These are phyloP conservation scores for Sistotremastrum niveocremeum DNA, from an alignment of 768 basidiomycete genomes.

Conservation along the genomic window DNA sequence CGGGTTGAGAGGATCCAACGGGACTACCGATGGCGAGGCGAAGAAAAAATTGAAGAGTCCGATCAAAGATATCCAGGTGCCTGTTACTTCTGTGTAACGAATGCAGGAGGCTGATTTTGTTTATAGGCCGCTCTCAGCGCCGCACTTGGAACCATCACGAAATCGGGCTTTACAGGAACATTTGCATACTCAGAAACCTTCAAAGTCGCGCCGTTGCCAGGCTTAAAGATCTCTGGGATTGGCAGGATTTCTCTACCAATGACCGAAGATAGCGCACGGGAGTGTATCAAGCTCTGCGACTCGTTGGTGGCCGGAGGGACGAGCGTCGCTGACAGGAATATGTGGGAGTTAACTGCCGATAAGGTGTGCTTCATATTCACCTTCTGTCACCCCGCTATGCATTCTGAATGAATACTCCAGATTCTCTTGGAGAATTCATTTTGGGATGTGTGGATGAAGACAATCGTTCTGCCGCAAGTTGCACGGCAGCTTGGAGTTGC, in stretches of 20 bases:
- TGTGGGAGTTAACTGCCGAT: conserved; percentile 35
- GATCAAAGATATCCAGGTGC: too few species aligned
- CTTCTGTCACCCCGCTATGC: background rate
- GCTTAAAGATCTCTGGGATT: conserved; percentile 23
- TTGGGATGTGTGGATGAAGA: conserved; percentile 25
- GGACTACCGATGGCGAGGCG: too few species aligned
- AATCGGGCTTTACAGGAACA: too few species aligned
- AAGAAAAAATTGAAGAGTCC: too few species aligned
- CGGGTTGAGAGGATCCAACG: too few species aligned
- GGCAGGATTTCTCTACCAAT: conserved; percentile 32
- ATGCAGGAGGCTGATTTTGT: too few species aligned
- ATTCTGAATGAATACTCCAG: conserved; percentile 1
- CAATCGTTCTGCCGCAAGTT: conserved; percentile 16
- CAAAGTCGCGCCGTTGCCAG: conserved; percentile 25
- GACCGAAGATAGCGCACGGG: conserved; percentile 23
- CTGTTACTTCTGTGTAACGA: too few species aligned
- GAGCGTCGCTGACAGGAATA: conserved; percentile 29
- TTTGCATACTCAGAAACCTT: too few species aligned
- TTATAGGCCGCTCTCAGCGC: too few species aligned
- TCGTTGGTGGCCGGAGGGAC: conserved; percentile 35
- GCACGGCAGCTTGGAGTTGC: conserved; percentile 25
- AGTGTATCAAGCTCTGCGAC: conserved; percentile 20
- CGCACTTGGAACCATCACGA: too few species aligned
- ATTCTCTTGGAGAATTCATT: conserved; percentile 27
- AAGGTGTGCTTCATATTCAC: conserved; percentile 5